Evolutionary conservation across 768 basidiomycete species (phyloP).

Genomic region (Psilocybe subaeruginosa): DNA sequence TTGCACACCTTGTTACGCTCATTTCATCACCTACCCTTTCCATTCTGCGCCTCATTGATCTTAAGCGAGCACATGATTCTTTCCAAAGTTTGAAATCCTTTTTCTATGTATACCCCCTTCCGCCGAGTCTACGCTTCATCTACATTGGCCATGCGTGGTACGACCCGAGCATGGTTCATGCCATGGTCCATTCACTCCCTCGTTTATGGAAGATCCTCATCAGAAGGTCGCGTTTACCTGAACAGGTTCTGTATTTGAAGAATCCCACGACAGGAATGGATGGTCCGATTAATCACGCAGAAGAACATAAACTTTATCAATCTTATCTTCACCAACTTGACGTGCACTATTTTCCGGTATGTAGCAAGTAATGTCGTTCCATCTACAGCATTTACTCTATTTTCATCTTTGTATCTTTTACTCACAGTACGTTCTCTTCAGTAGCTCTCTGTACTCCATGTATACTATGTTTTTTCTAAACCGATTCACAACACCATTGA

Average conservation of each 20-base stretch:
- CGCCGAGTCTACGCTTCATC: slow-evolving; percentile 40
- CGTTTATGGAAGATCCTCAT: slow-evolving; percentile 35
- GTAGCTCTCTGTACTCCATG: too few relatives aligned
- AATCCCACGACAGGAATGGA: background rate
- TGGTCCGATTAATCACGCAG: background rate
- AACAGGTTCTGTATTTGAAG: slow-evolving; percentile 34
- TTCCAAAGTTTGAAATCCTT: slow-evolving; percentile 52
- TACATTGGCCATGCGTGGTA: slow-evolving; percentile 52
- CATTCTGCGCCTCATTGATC: slow-evolving; percentile 51
- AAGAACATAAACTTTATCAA: background rate
- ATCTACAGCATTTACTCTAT: background rate
- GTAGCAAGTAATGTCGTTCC: background rate
- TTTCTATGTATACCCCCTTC: slow-evolving; percentile 46
- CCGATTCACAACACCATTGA: too few relatives aligned
- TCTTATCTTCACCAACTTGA: too few relatives aligned
- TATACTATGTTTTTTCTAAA: too few relatives aligned
- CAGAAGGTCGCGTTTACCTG: slow-evolving; percentile 32
- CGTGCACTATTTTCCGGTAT: slow-evolving; percentile 20
- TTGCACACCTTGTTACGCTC: slow-evolving; percentile 53
- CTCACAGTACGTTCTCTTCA: background rate
- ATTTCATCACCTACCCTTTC: slow-evolving; percentile 50
- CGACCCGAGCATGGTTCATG: slow-evolving; percentile 40
- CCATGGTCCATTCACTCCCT: slow-evolving; percentile 36
- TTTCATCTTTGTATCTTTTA: slow-evolving; percentile 1
- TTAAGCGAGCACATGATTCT: slow-evolving; percentile 33